Conservation (phyloP, 202 grass and related monocot genomes). For the Musa balbisiana region DNA sequence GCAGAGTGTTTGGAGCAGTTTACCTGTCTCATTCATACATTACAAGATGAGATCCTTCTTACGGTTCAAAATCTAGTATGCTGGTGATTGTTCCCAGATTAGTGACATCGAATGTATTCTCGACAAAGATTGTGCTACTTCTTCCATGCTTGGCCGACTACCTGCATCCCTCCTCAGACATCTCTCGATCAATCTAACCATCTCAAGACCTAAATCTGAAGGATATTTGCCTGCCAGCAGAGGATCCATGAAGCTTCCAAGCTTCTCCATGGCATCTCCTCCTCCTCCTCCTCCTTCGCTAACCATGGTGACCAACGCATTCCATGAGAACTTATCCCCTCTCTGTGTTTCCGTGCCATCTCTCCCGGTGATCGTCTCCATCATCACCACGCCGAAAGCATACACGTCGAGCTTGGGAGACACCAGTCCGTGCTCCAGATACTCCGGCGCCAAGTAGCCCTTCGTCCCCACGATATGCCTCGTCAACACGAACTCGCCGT, state of each 20-base stretch:
- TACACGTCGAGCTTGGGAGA: slow-evolving; percentile 75
- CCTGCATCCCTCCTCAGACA: slow-evolving; percentile 33
- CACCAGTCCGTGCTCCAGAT: slow-evolving; percentile 69
- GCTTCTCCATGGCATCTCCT: slow-evolving; percentile 11
- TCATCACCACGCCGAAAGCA: slow-evolving; percentile 61
- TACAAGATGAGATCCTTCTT: no score
- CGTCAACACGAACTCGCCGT: slow-evolving; percentile 47
- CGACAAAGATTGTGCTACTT: slow-evolving; percentile 41
- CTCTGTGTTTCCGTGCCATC: slow-evolving; percentile 21
- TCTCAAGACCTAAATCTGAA: slow-evolving; percentile 26
- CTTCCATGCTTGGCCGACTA: slow-evolving; percentile 34
- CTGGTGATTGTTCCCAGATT: slow-evolving; percentile 28
- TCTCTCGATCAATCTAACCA: slow-evolving; percentile 45
- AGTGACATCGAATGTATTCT: slow-evolving; percentile 33
- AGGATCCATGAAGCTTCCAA: slow-evolving; percentile 56
- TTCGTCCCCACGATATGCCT: slow-evolving; percentile 49
- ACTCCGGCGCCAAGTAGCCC: slow-evolving; percentile 63
- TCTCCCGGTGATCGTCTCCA: slow-evolving; percentile 66
- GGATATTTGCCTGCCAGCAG: slow-evolving; percentile 33
- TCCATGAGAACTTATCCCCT: background rate
- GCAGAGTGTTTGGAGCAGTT: no score
- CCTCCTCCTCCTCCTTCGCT: background rate
- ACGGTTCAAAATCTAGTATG: no score
- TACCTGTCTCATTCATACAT: no score
- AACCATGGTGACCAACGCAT: background rate